These are phyloP conservation scores for Penicillium mononematosum DNA, from an alignment of 495 filamentous ascomycete species.

Conservation along the genomic window DNA sequence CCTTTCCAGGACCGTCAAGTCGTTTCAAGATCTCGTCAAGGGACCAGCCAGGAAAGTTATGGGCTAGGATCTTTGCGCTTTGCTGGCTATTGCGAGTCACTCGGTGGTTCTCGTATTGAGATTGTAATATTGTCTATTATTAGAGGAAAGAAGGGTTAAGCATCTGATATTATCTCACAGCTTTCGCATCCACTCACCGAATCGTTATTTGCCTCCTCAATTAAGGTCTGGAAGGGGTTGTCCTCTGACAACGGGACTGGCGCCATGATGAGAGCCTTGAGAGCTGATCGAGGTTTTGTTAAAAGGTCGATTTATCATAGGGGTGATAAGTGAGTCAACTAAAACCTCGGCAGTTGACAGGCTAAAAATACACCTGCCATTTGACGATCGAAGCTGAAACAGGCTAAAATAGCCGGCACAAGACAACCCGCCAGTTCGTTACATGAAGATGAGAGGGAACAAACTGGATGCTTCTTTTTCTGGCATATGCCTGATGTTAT, in stretches of 20 bases:
- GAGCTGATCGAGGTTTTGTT: not conserved
- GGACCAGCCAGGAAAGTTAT: slow-evolving; percentile 63
- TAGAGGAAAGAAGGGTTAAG: not conserved
- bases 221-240: slow-evolving; percentile 75
- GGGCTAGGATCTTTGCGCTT: slow-evolving; percentile 60
- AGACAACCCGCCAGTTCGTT: too few species aligned
- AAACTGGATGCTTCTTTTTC: too few species aligned
- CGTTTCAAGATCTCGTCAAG: slow-evolving; percentile 70
- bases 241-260: slow-evolving; percentile 20
- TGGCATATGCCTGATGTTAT: too few species aligned
- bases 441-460: too few species aligned
- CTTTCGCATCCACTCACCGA: slow-evolving; percentile 42
- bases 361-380: not conserved
- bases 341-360: not conserved
- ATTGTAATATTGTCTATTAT: slow-evolving; percentile 59
- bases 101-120: slow-evolving; percentile 67
- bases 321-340: not conserved
- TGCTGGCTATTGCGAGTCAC: slow-evolving; percentile 69
- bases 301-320: not conserved
- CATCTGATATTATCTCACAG: not conserved
- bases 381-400: too few species aligned
- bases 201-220: slow-evolving; percentile 57
- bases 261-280: not conserved
- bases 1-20: slow-evolving; percentile 57
- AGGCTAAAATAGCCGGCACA: too few species aligned